Base-by-base conservation (phyloP, 208 protist species). In the Leishmania major region DNA sequence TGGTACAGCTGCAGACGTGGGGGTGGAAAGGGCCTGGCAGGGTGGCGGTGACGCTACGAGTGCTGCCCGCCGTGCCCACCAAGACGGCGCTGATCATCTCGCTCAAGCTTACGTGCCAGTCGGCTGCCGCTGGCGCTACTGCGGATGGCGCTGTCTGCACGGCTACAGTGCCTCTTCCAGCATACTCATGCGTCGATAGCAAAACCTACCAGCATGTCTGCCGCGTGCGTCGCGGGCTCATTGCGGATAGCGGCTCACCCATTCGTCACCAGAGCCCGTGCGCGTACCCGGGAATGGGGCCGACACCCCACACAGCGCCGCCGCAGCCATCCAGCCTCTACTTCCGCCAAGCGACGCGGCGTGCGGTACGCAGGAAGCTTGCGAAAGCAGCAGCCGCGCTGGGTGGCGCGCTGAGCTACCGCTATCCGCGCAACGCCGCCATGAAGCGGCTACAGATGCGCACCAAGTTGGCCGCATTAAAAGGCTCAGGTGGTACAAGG, bases 121-220 rank as follows among this genome's bases (percentile, higher is more conserved):
- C 40, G 31, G n/a, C 53, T 25, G 57, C 19, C 6, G 19, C 77
- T 49, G 25, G n/a, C n/a, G 31, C 15, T 62, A 51, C 45, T 40
- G 74, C 25, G 47, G 37, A 78, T 28, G 72, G 43, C 22, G 60
- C 22, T 59, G 60, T 13, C 5, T 28, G 35, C n/a, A 28, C 71
- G 0, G 40, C 79, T 31, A 71, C 64, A n/a, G 59, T 86, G 10
- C 72, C 66, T 31, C 83, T 86, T 7, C 83, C 83, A 0, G 31
- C 83, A 7, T 80, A 71, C 37, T 19, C 57, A n/a, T 86, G 83
- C 75, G 75, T 86, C 11, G 74, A 80, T 51, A 40, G 59, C 6
- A 53, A 82, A 10, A 86, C 83, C 3, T 86, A 78, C 78, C 83
- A 67, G 74, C 83, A 60, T 35, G 75, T 80, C 25, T 83, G 79